Conservation (phyloP, 2,329 filamentous ascomycete genomes). For the Chrysoporthe deuterocubensis region DNA sequence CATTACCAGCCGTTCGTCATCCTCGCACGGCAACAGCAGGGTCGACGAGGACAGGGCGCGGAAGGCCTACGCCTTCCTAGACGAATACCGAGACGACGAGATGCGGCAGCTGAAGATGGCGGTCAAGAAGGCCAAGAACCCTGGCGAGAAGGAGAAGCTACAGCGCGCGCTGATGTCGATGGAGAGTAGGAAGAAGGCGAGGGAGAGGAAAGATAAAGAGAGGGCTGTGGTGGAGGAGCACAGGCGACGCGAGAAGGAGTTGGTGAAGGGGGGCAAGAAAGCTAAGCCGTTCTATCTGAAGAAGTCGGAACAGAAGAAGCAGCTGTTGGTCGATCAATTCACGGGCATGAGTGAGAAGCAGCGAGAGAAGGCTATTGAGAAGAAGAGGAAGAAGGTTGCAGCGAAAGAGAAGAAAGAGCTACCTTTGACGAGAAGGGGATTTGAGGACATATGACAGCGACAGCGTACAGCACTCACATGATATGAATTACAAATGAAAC, state of each 20-base stretch:
- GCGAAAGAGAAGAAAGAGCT: slow-evolving; percentile 82
- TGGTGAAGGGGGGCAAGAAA: slow-evolving; percentile 84
- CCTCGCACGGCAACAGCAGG: slow-evolving; percentile 34
- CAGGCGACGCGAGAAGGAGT: slow-evolving; percentile 79
- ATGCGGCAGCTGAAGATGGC: slow-evolving; percentile 73
- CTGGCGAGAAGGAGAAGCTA: slow-evolving; percentile 67
- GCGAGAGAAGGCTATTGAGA: slow-evolving; percentile 82
- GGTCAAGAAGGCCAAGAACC: slow-evolving; percentile 68
- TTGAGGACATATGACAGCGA: slow-evolving; percentile 28
- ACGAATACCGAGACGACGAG: slow-evolving; percentile 84
- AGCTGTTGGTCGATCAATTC: slow-evolving; percentile 78
- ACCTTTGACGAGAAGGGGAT: slow-evolving; percentile 56
- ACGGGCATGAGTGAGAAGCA: slow-evolving; percentile 83
- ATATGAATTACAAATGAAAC: not conserved
- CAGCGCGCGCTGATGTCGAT: slow-evolving; percentile 77
- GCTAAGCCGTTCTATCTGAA: slow-evolving; percentile 93
- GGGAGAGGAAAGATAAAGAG: slow-evolving; percentile 70
- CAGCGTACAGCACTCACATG: not conserved
- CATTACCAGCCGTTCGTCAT: slow-evolving; percentile 36
- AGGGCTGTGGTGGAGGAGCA: slow-evolving; percentile 74
- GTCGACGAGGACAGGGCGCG: slow-evolving; percentile 63
- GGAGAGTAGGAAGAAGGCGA: slow-evolving; percentile 76
- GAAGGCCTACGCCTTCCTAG: slow-evolving; percentile 84
- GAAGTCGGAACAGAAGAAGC: slow-evolving; percentile 88
- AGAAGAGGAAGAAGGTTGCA: slow-evolving; percentile 86